Evolutionary conservation across 2,329 filamentous ascomycete genomes (phyloP), one percentile per base, ranked within the genome.

Genomic region (Fusarium albosuccineum): DNA sequence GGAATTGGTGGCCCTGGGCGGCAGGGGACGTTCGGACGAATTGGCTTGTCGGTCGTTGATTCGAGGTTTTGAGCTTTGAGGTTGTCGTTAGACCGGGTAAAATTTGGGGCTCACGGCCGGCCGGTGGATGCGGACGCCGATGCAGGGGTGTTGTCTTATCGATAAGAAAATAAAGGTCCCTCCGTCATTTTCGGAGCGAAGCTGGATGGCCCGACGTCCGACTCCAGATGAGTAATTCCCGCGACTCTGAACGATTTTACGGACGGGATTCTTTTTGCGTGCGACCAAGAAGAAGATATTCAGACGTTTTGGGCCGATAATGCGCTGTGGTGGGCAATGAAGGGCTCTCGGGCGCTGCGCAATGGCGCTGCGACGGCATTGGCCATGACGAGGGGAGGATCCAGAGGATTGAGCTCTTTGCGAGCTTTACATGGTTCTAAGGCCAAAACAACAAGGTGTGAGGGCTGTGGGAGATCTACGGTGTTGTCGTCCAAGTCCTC

Each of bases 31-130:
- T 44, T 41, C 64, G 48, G 64, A 65, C 22, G 57, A 45, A 53
- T 51, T 57, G 55, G 63, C 22, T 30, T 46, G 64, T 44, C 52
- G 55, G 41, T 59, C 53, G 41, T 53, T 66, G 46, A 6, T 54
- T 26, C 27, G 57, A 66, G 58, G 52, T 67, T 57, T 58, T 41
- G 42, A 48, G 49, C 33, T 59, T 52, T 59, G 67, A 59, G 52
- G 68, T 67, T 40, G 51, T 56, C 27, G 46, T 42, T 52, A 22
- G 39, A 9, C 57, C 60, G 60, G 71, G 72, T 73, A 74, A 74
- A 74, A 74, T 74, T 74, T 74, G 69, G 67, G 62, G 71, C 71
- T 60, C 60, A 55, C 68, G 52, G 57, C 55, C 55, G 36, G 30
- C 5, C n/a, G 44, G 17, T 48, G 45, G 45, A 22, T 36, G 33